Percentiles rank a stretch among this genome's conserved stretches.
Evolutionary conservation across 2,329 filamentous ascomycete genomes (phyloP).

Genomic region (Dothiorella sarmentorum): DNA sequence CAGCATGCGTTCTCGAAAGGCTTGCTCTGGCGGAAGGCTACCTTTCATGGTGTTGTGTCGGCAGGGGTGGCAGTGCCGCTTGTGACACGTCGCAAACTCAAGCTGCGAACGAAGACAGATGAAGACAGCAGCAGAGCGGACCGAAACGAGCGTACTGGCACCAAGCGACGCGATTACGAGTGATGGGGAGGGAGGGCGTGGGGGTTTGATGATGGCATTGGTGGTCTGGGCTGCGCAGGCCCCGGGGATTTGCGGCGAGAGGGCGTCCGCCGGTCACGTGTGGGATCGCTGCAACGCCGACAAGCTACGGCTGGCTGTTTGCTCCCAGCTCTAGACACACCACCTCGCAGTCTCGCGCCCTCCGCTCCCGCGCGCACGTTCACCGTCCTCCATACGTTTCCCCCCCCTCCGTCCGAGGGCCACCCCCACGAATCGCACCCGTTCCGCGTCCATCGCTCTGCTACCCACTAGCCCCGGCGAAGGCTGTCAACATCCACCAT

Average conservation of each 20-base stretch:
- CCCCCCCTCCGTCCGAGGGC: not conserved
- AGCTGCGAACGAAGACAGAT: not conserved
- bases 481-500: conserved; percentile 55
- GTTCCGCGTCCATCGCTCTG: not conserved
- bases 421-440: not conserved
- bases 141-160: not conserved
- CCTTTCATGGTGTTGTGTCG: conserved; percentile 16
- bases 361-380: not conserved
- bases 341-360: conserved; percentile 10
- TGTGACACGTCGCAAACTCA: conserved; percentile 15
- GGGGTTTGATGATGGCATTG: not conserved
- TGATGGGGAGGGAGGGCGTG: not conserved
- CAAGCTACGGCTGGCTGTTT: conserved; percentile 10
- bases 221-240: conserved; percentile 1
- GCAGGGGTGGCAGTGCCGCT: not conserved
- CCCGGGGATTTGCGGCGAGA: not conserved
- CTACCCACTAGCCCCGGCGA: conserved; percentile 27
- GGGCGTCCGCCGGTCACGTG: conserved; percentile 1
- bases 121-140: not conserved
- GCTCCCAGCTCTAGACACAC: conserved; percentile 10
- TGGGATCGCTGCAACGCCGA: conserved; percentile 6
- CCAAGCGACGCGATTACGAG: not conserved
- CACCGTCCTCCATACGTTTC: not conserved
- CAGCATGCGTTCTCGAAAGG: not conserved
- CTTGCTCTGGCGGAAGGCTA: conserved; percentile 5